Evolutionary conservation across 345 rosid genomes (phyloP), one percentile per base, ranked within the genome.

Genomic region (Populus nigra): DNA sequence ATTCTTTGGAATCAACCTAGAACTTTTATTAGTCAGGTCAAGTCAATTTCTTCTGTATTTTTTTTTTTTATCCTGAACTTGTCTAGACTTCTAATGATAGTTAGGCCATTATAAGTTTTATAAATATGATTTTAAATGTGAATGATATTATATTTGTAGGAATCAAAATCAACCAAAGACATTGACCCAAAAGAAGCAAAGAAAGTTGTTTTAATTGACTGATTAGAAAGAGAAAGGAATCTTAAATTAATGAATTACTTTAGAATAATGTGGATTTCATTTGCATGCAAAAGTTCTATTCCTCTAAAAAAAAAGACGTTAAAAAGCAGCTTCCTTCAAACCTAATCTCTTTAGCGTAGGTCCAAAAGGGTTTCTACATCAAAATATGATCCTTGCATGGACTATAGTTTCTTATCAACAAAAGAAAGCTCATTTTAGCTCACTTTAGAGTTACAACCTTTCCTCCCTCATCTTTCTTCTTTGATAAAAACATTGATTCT

Each of bases 231-330:
- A 63, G 41, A 45, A 55, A 70, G 73, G 76, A 75, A 80, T 69
- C 78, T 63, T 69, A 50, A 70, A 63, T 65, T 63, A 69, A 79
- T 71, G 65, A 66, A 75, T 27, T 33, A 76, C 69, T 71, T 47
- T 78, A 73, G 74, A 85, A 23, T 53, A 78, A 78, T 72, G 38
- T 66, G 68, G 74, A 23, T 76, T 85, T 47, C 69, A 72, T 82
- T 86, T 83, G 80, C 89, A 86, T 85, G 89, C 89, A 88, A 89
- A 89, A 81, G 84, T 75, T 78, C 20, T 27, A 74, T 71, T 70
- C 80, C 75, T 75, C 57, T 3, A 76, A 11, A 77, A 81, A 82
- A 33, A 33, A 33, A 33, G 84, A 83, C 65, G 69, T 68, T 68
- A 57, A 85, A 82, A 82, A 80, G 88, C 84, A 84, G 73, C 85